Percentiles rank a stretch among this genome's conserved stretches.
Conservation (phyloP, 169 alveolate genomes). For the Eimeria acervulina region DNA sequence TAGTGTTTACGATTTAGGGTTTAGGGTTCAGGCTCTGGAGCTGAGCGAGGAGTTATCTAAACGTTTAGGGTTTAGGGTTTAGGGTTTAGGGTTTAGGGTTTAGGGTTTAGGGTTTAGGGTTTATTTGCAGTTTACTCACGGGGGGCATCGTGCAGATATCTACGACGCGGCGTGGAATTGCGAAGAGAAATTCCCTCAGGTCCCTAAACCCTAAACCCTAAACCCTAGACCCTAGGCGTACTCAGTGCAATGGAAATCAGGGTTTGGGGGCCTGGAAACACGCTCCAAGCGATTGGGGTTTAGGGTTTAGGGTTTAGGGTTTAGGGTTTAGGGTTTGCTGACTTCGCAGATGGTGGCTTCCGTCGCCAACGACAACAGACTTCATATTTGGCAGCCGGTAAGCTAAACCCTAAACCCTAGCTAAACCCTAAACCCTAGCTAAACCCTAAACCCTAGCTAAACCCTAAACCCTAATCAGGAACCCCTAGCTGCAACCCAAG, state of each 20-base stretch:
- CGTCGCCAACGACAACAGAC: constrained; percentile 88
- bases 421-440: no score
- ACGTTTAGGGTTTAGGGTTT: constrained; percentile 39
- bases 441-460: neutral
- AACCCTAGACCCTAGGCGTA: constrained; percentile 12
- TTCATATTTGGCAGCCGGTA: constrained; percentile 91
- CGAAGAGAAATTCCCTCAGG: constrained; percentile 6
- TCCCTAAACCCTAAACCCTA: constrained; percentile 16
- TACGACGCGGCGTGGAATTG: constrained; percentile 67
- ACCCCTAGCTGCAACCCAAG: neutral
- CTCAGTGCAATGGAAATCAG: neutral
- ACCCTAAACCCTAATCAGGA: neutral
- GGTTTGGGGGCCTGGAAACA: constrained; percentile 3
- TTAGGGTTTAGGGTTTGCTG: neutral
- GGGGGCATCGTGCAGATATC: constrained; percentile 78
- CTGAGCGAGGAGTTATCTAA: no score
- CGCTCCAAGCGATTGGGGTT: constrained; percentile 44
- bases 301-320: constrained; percentile 45
- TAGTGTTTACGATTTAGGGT: no score
- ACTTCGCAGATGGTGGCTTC: constrained; percentile 87
- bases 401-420: constrained; percentile 54
- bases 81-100: neutral
- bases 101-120: constrained; percentile 28
- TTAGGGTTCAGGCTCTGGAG: no score
- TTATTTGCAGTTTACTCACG: constrained; percentile 78